Evolutionary conservation across 352 stramenopile species (phyloP).

Genomic region (Globisporangium cystogenes): DNA sequence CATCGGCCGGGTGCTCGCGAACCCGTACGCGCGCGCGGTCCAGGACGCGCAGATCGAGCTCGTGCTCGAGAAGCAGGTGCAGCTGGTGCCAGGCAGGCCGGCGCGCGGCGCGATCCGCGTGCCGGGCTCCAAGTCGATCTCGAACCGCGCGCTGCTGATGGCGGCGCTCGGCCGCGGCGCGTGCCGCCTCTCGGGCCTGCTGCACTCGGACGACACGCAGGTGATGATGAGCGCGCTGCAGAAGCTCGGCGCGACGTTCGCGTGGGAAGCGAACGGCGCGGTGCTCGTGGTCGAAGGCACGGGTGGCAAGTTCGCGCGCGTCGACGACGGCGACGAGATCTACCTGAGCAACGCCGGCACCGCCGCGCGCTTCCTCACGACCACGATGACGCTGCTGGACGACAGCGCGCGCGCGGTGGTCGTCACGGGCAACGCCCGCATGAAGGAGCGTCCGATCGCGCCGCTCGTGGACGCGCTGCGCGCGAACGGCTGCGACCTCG

Average conservation of each 20-base stretch:
- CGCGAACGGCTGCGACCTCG: slow-evolving; percentile 80
- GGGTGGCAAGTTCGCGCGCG: slow-evolving; percentile 46
- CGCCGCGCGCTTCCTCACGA: slow-evolving; percentile 93
- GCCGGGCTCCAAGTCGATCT: slow-evolving; percentile 97
- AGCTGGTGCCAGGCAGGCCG: slow-evolving; percentile 39
- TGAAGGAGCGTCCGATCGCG: slow-evolving; percentile 96
- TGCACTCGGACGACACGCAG: slow-evolving; percentile 97
- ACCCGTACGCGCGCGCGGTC: slow-evolving; percentile 65
- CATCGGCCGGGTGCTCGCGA: slow-evolving; percentile 63
- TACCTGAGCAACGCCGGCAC: slow-evolving; percentile 90
- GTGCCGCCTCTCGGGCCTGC: slow-evolving; percentile 86
- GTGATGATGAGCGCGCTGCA: slow-evolving; percentile 97
- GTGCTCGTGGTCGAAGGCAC: slow-evolving; percentile 77
- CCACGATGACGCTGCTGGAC: slow-evolving; percentile 73
- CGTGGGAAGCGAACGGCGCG: slow-evolving; percentile 69
- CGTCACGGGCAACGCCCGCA: slow-evolving; percentile 93
- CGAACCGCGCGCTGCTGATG: slow-evolving; percentile 96
- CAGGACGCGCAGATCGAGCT: slow-evolving; percentile 71
- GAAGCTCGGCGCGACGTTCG: slow-evolving; percentile 83
- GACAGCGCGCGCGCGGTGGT: slow-evolving; percentile 37
- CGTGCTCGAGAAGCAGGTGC: slow-evolving; percentile 70
- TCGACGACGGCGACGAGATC: slow-evolving; percentile 52
- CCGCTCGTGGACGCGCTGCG: slow-evolving; percentile 93
- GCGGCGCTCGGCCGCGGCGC: slow-evolving; percentile 87
- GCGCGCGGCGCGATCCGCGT: slow-evolving; percentile 76